Conservation (phyloP, 148 eudicot species). For the Linanthus parryae region DNA sequence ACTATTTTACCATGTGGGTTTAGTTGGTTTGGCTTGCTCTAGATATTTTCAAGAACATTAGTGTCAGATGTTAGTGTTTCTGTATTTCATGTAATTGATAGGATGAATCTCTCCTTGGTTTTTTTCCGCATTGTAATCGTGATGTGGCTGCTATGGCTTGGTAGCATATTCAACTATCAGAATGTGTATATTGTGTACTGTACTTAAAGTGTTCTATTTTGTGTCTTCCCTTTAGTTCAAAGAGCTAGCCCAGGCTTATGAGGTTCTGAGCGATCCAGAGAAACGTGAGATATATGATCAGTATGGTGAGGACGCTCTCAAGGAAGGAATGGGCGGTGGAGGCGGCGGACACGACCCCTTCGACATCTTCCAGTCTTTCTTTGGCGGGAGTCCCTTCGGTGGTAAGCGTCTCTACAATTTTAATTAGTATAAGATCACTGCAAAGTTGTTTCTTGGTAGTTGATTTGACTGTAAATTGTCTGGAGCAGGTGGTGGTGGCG, state of each 20-base stretch:
- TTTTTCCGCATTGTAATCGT: too few relatives aligned
- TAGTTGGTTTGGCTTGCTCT: too few relatives aligned
- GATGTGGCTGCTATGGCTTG: too few relatives aligned
- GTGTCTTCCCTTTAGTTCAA: constrained; percentile 26
- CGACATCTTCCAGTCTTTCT: constrained; percentile 48
- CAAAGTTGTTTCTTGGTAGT: too few relatives aligned
- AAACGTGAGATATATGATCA: constrained; percentile 57
- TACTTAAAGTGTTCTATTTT: background rate
- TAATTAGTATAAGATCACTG: too few relatives aligned
- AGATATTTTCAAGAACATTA: too few relatives aligned
- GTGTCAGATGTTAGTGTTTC: too few relatives aligned
- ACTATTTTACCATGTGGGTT: too few relatives aligned
- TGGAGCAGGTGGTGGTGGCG: constrained; percentile 36
- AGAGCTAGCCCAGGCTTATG: constrained; percentile 52
- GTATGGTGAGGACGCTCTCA: constrained; percentile 55
- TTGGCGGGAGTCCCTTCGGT: constrained; percentile 49
- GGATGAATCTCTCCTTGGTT: too few relatives aligned
- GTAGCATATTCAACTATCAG: background rate
- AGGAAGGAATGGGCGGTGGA: constrained; percentile 54
- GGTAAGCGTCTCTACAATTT: too few relatives aligned
- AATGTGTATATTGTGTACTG: background rate
- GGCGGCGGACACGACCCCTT: constrained; percentile 49
- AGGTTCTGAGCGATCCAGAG: constrained; percentile 48
- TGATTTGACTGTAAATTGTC: too few relatives aligned
- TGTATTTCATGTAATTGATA: too few relatives aligned